Base-by-base conservation (phyloP, 352 stramenopile genomes). In the Globisporangium rhizosaccharum region DNA sequence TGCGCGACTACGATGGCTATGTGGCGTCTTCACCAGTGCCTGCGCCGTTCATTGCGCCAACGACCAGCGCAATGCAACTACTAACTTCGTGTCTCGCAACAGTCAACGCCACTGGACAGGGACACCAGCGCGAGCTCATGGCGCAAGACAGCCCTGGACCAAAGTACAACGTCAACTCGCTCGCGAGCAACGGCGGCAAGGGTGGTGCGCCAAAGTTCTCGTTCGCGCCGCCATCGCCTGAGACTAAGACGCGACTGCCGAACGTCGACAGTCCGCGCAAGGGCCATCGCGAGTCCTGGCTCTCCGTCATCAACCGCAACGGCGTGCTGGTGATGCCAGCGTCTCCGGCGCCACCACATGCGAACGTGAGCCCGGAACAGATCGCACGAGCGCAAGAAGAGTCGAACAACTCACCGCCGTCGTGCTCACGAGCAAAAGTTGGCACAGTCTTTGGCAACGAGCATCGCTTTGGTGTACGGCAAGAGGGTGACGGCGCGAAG, bases 281-380 rank as follows among this genome's bases (percentile, higher is more conserved):
- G 39, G 79, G 80, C 39, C 78, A 86, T 46, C 84, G 84, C 14
- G 84, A 90, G 53, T 92, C 84, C 28, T 93, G 84, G 84, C 53
- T 93, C 23, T 90, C 79, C 3, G 76, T 85, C 6, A 90, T 93
- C 60, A 90, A 93, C 54, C 81, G 73, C 56, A 92, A 93, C 37
- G 84, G 82, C n/a, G 74, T 93, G 14, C 59, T 93, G 14, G 60
- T 92, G 50, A 87, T 89, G 75, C 80, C 82, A 0, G 54, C 75
- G 17, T 86, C 78, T 0, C 75, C 77, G 7, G 25, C 39, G 17
- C 58, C 59, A 15, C 63, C 59, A 25, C 48, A 48, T 9, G 20
- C 62, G 12, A 65, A 63, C 25, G 37, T 61, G 12, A 60, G 56
- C 14, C 33, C 58, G 25, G 61, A 68, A 26, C 56, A 66, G 49